Percentiles rank a stretch among this genome's conserved stretches.
Evolutionary conservation across 148 eudicot species (phyloP).

Genomic region (Nyssa sinensis): DNA sequence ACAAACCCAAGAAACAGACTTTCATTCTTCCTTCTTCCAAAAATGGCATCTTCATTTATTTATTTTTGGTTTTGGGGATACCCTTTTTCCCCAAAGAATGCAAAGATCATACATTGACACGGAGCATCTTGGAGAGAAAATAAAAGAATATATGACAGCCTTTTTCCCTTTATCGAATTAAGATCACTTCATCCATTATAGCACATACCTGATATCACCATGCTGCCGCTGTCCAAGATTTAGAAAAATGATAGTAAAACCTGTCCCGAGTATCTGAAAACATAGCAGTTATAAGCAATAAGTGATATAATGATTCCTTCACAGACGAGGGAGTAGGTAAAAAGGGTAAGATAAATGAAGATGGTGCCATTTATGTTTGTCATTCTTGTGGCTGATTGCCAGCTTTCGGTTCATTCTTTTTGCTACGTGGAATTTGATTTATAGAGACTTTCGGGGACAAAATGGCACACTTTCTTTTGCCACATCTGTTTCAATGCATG

Average conservation of each 20-base stretch:
- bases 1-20: no score
- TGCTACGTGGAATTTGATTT: background rate
- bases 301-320: conserved; percentile 1
- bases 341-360: background rate
- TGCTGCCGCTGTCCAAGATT: conserved; percentile 87
- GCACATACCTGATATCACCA: conserved; percentile 83
- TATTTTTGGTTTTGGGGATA: no score
- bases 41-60: background rate
- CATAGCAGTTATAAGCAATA: conserved; percentile 15
- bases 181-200: background rate
- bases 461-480: background rate
- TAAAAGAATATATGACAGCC: background rate
- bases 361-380: no score
- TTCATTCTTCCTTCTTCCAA: background rate
- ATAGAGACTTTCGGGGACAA: conserved; percentile 4
- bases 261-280: conserved; percentile 87
- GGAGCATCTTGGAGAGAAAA: conserved; percentile 2
- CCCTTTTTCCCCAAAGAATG: background rate
- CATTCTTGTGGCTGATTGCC: background rate
- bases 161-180: background rate
- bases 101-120: background rate
- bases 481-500: background rate
- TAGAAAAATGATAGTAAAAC: conserved; percentile 76
- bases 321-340: background rate
- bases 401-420: background rate